Evolutionary conservation across 345 rosid species (phyloP).

Genomic region (Euphorbia peplus): DNA sequence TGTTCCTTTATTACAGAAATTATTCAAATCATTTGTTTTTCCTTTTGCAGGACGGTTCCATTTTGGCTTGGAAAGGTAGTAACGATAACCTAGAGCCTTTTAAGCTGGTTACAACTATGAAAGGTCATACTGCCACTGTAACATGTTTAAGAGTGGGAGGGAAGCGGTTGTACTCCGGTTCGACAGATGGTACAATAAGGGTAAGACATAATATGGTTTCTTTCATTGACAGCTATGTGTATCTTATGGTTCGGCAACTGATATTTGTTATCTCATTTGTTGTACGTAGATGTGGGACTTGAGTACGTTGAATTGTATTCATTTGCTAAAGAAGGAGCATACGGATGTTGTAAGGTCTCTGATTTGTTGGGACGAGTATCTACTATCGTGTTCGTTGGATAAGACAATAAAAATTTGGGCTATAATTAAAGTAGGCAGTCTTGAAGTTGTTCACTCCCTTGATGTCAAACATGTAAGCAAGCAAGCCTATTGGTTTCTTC

Average conservation of each 20-base stretch:
- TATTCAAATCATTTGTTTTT: too few species aligned
- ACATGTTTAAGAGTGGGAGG: slow-evolving; percentile 37
- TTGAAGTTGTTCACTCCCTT: slow-evolving; percentile 14
- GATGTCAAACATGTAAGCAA: slow-evolving; percentile 6
- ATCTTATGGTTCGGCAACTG: too few species aligned
- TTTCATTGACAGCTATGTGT: too few species aligned
- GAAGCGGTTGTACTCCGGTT: slow-evolving; percentile 42
- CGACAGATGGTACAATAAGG: slow-evolving; percentile 47
- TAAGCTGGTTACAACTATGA: slow-evolving; percentile 27
- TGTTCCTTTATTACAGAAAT: too few species aligned
- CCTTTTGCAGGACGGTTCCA: slow-evolving; percentile 44
- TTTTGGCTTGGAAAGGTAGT: slow-evolving; percentile 47
- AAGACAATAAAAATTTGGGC: slow-evolving; percentile 51
- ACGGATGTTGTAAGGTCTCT: slow-evolving; percentile 49
- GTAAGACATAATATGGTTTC: too few species aligned
- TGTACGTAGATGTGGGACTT: too few species aligned
- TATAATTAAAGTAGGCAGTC: slow-evolving; percentile 24
- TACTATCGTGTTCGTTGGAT: slow-evolving; percentile 62
- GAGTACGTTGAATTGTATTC: slow-evolving; percentile 31
- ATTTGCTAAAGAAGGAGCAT: slow-evolving; percentile 43
- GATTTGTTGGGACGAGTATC: slow-evolving; percentile 50
- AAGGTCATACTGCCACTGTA: slow-evolving; percentile 39
- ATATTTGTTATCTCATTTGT: too few species aligned
- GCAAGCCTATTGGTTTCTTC: too few species aligned
- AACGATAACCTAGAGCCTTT: slow-evolving; percentile 35